Base-by-base conservation (phyloP, 2,329 filamentous ascomycete species). In the Phialophora expanda region DNA sequence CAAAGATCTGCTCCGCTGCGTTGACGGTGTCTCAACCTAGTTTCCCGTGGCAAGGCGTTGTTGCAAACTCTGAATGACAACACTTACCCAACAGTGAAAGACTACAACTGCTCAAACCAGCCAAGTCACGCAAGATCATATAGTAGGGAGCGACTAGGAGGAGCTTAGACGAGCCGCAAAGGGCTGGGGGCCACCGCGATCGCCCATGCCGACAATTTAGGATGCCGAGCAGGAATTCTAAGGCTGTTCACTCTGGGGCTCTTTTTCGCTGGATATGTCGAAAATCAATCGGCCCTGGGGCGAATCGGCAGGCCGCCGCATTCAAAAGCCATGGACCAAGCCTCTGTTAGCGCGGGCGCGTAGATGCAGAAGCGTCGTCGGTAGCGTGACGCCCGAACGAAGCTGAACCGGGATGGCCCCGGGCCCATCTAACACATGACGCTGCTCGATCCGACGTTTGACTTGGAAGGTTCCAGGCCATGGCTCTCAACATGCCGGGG, bases 281-380 rank as follows among this genome's bases (percentile, higher is more conserved):
- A 65, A 61, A 65, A 61, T 48, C 32, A 53, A 11, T 41, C 17
- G 9, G 38, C 14, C 17, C 50, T n/a, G 17, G 34, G 38, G 12
- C 24, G 28, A 44, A 44, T 44, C 38, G 38, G 38, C 38, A 44
- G 17, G 38, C 17, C 38, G 38, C 38, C 38, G 38, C 17, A 44
- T 44, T 44, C 38, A n/a, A 44, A 44, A 44, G 38, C 38, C 38
- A 44, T n/a, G 7, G 28, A 26, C n/a, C n/a, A 38, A 58, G 17
- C 32, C 22, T 64, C 38, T 44, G 38, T 64, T 64, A 64, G 62
- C 62, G 62, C 50, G 46, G 62, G 62, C 62, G 62, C 62, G 56
- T 64, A 64, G 56, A 59, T 64, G 62, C 56, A 64, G 55, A 64
- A 59, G 62, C 56, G 46, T 51, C 32, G 20, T 62, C 34, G 48